phyloP scores from a whole-genome alignment of 73 alveolate species.

The Paramecium biaurelia region DNA sequence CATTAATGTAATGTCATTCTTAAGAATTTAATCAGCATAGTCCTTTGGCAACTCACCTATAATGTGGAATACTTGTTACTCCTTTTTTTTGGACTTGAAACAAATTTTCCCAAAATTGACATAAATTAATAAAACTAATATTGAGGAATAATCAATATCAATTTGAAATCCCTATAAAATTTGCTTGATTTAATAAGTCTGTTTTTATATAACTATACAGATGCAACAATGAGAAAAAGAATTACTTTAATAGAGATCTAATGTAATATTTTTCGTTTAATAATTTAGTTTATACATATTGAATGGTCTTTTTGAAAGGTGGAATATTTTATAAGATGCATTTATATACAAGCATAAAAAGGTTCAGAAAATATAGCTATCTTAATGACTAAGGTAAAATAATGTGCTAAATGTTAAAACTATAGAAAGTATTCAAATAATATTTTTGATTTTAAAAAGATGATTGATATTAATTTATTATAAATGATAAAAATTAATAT shows the following conservation, averaged over 20 bases:
- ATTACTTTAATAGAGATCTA: no score
- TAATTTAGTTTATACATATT: no score
- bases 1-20: background rate
- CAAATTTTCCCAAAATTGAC: background rate
- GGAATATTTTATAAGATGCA: no score
- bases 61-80: background rate
- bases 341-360: no score
- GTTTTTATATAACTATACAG: no score
- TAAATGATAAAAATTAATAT: background rate
- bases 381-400: no score
- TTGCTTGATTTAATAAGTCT: no score
- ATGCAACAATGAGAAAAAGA: background rate
- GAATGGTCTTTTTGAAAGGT: no score
- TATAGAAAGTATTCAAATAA: no score
- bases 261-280: no score
- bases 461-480: background rate
- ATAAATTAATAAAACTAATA: background rate
- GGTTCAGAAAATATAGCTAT: no score
- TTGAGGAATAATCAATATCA: background rate
- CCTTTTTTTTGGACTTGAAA: background rate
- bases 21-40: background rate
- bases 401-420: no score
- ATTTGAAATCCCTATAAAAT: background rate
- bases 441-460: background rate
- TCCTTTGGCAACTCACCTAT: conserved; percentile 27